These are phyloP conservation scores for Aspergillus novoparasiticus DNA, from an alignment of 2,329 filamentous ascomycete genomes.

Conservation along the genomic window DNA sequence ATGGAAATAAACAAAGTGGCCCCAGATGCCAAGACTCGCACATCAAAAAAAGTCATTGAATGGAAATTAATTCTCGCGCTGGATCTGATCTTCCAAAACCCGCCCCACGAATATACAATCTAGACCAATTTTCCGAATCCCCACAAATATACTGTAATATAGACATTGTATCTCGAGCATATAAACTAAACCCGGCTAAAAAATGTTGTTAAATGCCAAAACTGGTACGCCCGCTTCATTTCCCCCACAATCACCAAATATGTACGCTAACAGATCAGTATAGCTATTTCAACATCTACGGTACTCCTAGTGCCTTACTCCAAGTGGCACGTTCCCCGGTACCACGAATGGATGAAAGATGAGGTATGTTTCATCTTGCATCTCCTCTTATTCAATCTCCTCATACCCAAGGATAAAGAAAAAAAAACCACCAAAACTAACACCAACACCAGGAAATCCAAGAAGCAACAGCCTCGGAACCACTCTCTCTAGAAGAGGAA, in stretches of 20 bases:
- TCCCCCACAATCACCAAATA: background rate
- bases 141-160: background rate
- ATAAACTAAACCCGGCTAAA: background rate
- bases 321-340: slow-evolving; percentile 75
- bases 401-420: background rate
- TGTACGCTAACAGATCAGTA: slow-evolving; percentile 5
- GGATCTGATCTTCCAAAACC: background rate
- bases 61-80: background rate
- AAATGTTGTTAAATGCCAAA: slow-evolving; percentile 40
- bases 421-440: slow-evolving; percentile 12
- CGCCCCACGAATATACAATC: background rate
- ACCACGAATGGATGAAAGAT: slow-evolving; percentile 92
- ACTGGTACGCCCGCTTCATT: slow-evolving; percentile 29
- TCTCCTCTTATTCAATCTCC: background rate
- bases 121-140: background rate
- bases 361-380: slow-evolving; percentile 48
- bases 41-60: slow-evolving; percentile 8
- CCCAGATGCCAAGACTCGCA: slow-evolving; percentile 23
- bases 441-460: slow-evolving; percentile 62
- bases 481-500: slow-evolving; percentile 77
- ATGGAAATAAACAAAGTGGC: background rate
- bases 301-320: slow-evolving; percentile 84
- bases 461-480: slow-evolving; percentile 84
- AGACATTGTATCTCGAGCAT: background rate
- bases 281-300: slow-evolving; percentile 67